phyloP scores from a whole-genome alignment of 2,329 filamentous ascomycete genomes.

The Apiospora marii region DNA sequence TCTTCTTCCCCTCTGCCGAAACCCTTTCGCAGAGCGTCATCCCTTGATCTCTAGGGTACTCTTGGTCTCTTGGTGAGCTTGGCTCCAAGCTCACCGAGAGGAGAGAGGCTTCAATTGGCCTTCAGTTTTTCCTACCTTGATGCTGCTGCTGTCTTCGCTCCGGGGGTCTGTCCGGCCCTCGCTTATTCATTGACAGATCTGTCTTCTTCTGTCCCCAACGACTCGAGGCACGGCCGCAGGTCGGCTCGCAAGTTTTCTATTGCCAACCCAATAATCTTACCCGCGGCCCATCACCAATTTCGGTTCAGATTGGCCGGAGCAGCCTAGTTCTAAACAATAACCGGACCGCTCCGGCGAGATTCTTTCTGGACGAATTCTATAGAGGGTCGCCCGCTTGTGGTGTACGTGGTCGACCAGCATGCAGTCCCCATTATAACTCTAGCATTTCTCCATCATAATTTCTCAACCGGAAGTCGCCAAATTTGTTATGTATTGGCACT shows the following conservation, averaged over 20 bases:
- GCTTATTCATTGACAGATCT: background rate
- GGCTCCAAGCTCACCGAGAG: background rate
- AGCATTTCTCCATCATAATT: conserved; percentile 5
- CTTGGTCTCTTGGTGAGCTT: background rate
- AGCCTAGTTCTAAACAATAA: conserved; percentile 13
- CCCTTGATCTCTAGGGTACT: background rate
- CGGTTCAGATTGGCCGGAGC: conserved; percentile 11
- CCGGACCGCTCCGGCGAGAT: conserved; percentile 19
- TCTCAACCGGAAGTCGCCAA: conserved; percentile 16
- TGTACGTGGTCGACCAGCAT: conserved; percentile 9
- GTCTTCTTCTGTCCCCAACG: conserved; percentile 10
- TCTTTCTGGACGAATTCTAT: conserved; percentile 9
- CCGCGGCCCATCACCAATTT: conserved; percentile 10
- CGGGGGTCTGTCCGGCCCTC: background rate
- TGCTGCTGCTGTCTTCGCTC: background rate
- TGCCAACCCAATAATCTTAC: background rate
- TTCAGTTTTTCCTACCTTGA: too few relatives aligned
- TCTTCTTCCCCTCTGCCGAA: conserved; percentile 11
- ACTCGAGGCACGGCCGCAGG: background rate
- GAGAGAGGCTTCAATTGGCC: too few relatives aligned
- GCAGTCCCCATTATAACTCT: background rate
- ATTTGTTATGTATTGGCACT: background rate
- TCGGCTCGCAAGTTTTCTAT: background rate
- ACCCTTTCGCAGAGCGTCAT: background rate
- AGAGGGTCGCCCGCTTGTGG: background rate